Conservation (phyloP, 176 grass and related monocot genomes). For the Ampelocalamus luodianensis region DNA sequence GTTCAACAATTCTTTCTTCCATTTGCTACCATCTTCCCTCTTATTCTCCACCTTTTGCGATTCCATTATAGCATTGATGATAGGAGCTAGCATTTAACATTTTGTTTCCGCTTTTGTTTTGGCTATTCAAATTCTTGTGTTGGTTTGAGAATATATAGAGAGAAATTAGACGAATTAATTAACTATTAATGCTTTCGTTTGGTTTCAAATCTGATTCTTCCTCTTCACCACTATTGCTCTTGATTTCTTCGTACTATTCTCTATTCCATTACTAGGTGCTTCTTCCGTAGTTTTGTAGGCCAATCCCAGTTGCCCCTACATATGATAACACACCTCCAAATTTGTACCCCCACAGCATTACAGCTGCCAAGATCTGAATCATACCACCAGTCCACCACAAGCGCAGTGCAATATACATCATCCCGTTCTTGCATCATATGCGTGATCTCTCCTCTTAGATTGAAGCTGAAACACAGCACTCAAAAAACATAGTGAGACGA, state of each 20-base stretch:
- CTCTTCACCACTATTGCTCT: conserved; percentile 34
- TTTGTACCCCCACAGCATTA: conserved; percentile 33
- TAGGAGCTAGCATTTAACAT: conserved; percentile 53
- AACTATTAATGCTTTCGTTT: conserved; percentile 38
- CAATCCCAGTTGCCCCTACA: conserved; percentile 58
- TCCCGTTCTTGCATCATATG: conserved; percentile 35
- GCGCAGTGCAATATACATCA: neutral
- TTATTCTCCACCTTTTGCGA: conserved; percentile 41
- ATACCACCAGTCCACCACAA: conserved; percentile 9
- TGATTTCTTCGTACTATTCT: conserved; percentile 18
- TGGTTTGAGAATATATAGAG: conserved; percentile 68
- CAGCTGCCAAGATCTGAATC: conserved; percentile 48
- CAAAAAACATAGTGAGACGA: conserved; percentile 21
- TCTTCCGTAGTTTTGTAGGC: conserved; percentile 40
- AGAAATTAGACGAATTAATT: conserved; percentile 54
- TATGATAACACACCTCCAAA: conserved; percentile 76
- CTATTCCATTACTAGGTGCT: conserved; percentile 18
- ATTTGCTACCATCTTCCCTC: conserved; percentile 41
- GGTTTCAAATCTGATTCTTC: conserved; percentile 41
- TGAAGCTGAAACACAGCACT: conserved; percentile 35
- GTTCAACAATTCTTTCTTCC: conserved; percentile 66
- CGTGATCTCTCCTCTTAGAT: conserved; percentile 36
- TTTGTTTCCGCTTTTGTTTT: conserved; percentile 46
- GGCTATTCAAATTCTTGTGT: conserved; percentile 60
- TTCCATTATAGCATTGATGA: conserved; percentile 68